These are phyloP conservation scores for Pythium brassicae DNA, from an alignment of 352 stramenopile species.

Conservation along the genomic window DNA sequence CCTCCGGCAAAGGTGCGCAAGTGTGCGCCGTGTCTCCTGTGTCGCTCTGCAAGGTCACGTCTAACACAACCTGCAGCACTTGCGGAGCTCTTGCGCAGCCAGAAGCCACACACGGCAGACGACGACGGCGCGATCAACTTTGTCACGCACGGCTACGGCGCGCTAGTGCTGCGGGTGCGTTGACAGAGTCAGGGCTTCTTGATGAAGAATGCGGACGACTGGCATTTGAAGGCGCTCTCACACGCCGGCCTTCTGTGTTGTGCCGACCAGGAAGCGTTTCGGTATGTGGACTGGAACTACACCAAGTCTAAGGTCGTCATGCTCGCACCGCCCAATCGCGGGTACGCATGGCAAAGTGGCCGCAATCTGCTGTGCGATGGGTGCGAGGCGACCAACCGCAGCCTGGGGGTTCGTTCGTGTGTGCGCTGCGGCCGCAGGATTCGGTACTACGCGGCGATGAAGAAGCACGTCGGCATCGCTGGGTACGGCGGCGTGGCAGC, in stretches of 20 bases:
- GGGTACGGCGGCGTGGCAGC: slow-evolving; percentile 57
- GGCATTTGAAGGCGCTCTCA: too few species aligned
- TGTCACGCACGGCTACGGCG: slow-evolving; percentile 69
- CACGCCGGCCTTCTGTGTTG: background rate
- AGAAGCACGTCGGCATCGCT: slow-evolving; percentile 42
- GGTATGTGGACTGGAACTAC: slow-evolving; percentile 63
- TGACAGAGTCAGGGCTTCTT: too few species aligned
- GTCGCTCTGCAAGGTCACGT: background rate
- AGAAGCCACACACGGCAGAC: slow-evolving; percentile 58
- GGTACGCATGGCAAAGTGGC: slow-evolving; percentile 21
- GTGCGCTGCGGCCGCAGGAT: slow-evolving; percentile 21
- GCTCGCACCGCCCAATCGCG: slow-evolving; percentile 64
- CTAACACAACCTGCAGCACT: slow-evolving; percentile 22
- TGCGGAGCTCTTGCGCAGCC: slow-evolving; percentile 38
- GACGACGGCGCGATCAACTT: slow-evolving; percentile 65
- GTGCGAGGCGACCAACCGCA: background rate
- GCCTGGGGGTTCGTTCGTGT: too few species aligned
- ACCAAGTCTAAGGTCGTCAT: slow-evolving; percentile 74
- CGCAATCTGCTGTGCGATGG: background rate
- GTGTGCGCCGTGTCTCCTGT: background rate
- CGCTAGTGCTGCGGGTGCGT: slow-evolving; percentile 54
- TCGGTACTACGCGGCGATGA: slow-evolving; percentile 57
- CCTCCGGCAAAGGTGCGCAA: slow-evolving; percentile 32
- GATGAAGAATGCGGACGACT: background rate
- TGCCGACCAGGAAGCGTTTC: slow-evolving; percentile 58